Evolutionary conservation across 257 asterid genomes (phyloP), one percentile per base, ranked within the genome.

Genomic region (Solanum rostratum): DNA sequence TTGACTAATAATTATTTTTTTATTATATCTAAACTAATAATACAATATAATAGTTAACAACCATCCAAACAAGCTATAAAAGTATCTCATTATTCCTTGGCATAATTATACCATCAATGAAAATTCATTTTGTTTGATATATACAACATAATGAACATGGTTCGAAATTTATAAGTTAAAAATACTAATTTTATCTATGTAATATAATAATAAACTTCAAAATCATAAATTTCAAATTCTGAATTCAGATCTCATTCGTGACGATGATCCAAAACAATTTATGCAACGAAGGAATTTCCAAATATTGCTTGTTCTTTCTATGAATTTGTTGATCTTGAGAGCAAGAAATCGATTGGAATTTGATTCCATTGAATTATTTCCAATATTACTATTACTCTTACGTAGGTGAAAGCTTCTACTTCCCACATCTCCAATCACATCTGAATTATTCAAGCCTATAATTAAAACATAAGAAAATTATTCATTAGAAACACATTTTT

Each of bases 351-450:
- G 73, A 3, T 46, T 55, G 20, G 87, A 69, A 43, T 41, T 37
- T 27, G 18, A 22, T 22, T 27, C 59, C 14, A 22, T 43, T 50
- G 24, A 74, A 46, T 10, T 71, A 57, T n/a, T 71, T 71, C 39
- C 37, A 24, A 14, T 66, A 50, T 37, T 66, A 49, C 65, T 83
- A 76, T 79, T 76, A 80, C 78, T 85, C 87, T 81, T 91, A 59
- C 93, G 88, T 29, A 94, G 97, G 79, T 91, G 90, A 85, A 93
- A 93, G 88, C 88, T 90, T 85, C 98, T 88, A 87, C 93, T 87
- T 10, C 95, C 94, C n/a, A 87, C 87, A 78, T 92, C 91, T 24
- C 94, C 97, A n/a, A 94, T 93, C 83, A 89, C 63, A 53, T 92
- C 95, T 4, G 94, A 89, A 79, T 88, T 94, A 63, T 88, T 87